These are phyloP conservation scores for Vigna reflexopilosa DNA, from an alignment of 306 rosid genomes.

Conservation along the genomic window DNA sequence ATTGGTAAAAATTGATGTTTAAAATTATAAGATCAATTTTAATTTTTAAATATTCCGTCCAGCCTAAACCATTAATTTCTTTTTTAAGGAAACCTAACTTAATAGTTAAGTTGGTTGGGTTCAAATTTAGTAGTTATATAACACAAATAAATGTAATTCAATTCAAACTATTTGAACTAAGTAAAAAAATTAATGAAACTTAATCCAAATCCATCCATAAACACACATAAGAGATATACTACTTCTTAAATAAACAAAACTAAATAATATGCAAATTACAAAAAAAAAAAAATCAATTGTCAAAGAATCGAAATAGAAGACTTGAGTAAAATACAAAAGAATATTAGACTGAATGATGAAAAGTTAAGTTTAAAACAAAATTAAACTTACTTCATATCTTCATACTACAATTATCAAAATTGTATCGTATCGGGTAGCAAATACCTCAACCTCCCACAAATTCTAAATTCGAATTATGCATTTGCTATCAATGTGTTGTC, in stretches of 20 bases:
- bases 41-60: no score
- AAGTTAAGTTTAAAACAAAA: background rate
- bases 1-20: no score
- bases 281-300: background rate
- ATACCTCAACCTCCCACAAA: conserved; percentile 23
- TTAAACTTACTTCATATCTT: background rate
- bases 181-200: no score
- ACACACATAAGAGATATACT: background rate
- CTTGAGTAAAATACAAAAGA: background rate
- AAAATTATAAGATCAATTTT: no score
- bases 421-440: conserved; percentile 3
- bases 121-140: no score
- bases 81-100: no score
- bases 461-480: conserved; percentile 38
- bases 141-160: no score
- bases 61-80: no score
- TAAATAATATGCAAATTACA: background rate
- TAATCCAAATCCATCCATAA: no score
- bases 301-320: background rate
- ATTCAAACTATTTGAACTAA: no score
- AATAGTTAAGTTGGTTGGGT: no score
- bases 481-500: conserved; percentile 53
- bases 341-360: background rate
- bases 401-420: background rate
- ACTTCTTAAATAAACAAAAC: background rate